These are phyloP conservation scores for Parvularia atlantis DNA, from an alignment of 78 protist genomes.

Conservation along the genomic window DNA sequence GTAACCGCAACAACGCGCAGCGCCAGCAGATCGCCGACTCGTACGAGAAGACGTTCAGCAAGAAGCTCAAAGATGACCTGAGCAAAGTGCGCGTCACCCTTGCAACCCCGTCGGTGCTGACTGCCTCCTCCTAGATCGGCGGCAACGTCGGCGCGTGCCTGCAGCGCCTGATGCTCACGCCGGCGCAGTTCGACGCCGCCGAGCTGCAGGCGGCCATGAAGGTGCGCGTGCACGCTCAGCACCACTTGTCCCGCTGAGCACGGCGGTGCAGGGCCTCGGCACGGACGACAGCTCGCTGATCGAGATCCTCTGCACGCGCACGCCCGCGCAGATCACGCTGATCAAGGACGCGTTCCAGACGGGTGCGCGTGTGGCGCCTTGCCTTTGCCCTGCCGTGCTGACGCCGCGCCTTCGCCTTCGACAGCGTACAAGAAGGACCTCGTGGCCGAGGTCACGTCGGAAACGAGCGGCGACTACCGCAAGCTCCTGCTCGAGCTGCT, in stretches of 20 bases:
- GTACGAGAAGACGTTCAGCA: neutral
- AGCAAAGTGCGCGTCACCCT: no score
- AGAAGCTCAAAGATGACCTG: no score
- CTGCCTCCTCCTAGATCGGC: no score
- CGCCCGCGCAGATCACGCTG: no score
- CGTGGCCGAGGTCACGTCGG: neutral
- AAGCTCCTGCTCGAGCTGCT: neutral
- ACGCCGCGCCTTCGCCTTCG: neutral
- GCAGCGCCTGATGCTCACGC: no score
- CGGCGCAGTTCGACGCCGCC: no score
- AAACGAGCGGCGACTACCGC: neutral
- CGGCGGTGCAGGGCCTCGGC: slow-evolving; percentile 1
- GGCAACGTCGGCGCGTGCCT: no score
- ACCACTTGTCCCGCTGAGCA: no score
- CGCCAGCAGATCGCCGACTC: neutral
- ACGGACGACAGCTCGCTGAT: neutral
- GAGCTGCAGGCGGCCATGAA: no score
- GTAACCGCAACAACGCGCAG: neutral
- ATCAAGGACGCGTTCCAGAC: neutral
- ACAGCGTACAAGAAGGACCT: neutral
- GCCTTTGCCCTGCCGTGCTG: neutral
- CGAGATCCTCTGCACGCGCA: neutral
- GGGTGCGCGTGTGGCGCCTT: neutral
- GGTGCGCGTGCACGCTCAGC: no score
- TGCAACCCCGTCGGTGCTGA: no score